Evolutionary conservation across 108 stramenopile species (phyloP).

Genomic region (Fistulifera pelliculosa): DNA sequence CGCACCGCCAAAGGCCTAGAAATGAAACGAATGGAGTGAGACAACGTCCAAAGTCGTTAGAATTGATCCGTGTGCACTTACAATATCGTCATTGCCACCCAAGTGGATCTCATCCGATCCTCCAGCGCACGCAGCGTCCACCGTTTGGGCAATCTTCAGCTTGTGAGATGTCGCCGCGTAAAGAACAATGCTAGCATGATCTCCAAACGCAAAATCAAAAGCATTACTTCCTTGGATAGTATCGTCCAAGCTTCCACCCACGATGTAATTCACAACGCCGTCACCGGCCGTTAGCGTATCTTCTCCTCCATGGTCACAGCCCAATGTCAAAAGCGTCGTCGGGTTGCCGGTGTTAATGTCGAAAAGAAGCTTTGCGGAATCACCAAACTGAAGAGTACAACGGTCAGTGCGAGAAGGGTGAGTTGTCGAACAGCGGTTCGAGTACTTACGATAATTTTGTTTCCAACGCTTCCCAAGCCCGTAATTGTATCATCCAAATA

Average conservation of each 20-base stretch:
- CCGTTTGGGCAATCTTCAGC: conserved; percentile 13
- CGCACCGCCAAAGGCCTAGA: conserved; percentile 21
- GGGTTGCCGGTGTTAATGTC: conserved; percentile 8
- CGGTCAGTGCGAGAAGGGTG: conserved; percentile 1
- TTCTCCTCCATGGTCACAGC: conserved; percentile 11
- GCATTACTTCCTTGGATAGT: conserved; percentile 4
- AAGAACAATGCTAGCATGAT: conserved; percentile 18
- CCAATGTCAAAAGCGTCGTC: conserved; percentile 5
- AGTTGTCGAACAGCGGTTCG: neutral
- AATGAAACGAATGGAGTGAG: no score
- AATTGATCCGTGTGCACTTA: neutral
- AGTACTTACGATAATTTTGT: conserved; percentile 16
- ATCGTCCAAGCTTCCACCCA: conserved; percentile 13
- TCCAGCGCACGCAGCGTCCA: conserved; percentile 10
- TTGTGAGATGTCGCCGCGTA: conserved; percentile 10
- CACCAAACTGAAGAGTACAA: conserved; percentile 4
- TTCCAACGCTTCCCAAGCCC: conserved; percentile 11
- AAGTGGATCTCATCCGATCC: conserved; percentile 19
- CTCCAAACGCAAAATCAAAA: conserved; percentile 22
- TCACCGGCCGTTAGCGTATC: conserved; percentile 16
- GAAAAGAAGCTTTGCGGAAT: conserved; percentile 2
- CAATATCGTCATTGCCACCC: conserved; percentile 21
- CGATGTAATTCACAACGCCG: conserved; percentile 14
- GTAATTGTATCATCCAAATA: conserved; percentile 7
- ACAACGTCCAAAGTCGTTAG: no score